Base-by-base conservation (phyloP, 768 basidiomycete species). In the Scleroderma bovista region DNA sequence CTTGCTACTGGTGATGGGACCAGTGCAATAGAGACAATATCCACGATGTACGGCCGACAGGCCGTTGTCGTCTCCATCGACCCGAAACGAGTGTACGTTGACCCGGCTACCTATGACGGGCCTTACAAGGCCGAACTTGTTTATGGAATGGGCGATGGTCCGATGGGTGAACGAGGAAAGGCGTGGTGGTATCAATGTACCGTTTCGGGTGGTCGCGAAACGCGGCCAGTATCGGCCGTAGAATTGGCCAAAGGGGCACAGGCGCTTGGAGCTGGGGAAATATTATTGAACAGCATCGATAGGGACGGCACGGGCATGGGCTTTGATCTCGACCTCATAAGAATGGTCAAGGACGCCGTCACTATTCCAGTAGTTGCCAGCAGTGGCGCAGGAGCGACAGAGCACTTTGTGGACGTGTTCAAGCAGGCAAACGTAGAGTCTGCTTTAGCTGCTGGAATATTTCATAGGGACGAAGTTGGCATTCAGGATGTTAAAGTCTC, bases 181-280 rank as follows among this genome's bases (percentile, higher is more conserved):
- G 85, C 83, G 38, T 98, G 96, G 93, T 98, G 95, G 96, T 99
- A 99, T 68, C 93, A 94, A 64, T 98, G 96, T 68, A 98, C 96
- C 11, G 88, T 97, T 42, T 88, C 85, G 1, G 95, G 96, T 34
- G 96, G 96, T 13, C 83, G 96, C 26, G 88, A 93, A 64, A 56
- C 74, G 20, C 82, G 93, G 12, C 82, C 81, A 32, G 69, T 99
- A 29, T 96, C 95, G 13, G 95, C 84, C 38, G 81, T 91, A 19
- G 84, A 98, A 68, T 81, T 99, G n/a, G 91, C 88, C 16, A 74
- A 81, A 51, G 96, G 95, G 12, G 92, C 84, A n/a, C 92, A 96
- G 65, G 65, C 65, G 36, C 79, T 99, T 15, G 96, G 96, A 3
- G 94, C 96, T 0, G 96, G 96, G 4, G 96, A 99, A 69, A 83